Conservation (phyloP, 1,284 basidiomycete species). For the Heterobasidion irregulare region DNA sequence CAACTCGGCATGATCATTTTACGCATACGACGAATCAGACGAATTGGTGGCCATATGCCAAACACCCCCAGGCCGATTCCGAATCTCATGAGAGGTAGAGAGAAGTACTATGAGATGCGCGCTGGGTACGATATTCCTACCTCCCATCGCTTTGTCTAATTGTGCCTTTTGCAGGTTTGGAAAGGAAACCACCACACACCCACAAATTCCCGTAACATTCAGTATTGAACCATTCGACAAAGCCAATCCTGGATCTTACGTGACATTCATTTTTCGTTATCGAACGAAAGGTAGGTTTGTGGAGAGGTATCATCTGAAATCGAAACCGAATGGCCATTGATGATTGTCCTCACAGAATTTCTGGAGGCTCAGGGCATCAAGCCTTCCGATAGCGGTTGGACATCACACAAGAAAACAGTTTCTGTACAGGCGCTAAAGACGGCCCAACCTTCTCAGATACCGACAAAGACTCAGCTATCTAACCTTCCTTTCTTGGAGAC, state of each 20-base stretch:
- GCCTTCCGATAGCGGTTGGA: not conserved
- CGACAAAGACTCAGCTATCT: no score
- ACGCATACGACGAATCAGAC: constrained; percentile 40
- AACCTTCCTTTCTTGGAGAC: no score
- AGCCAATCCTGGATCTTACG: constrained; percentile 31
- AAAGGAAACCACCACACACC: constrained; percentile 32
- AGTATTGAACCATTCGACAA: constrained; percentile 34
- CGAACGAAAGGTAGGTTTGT: constrained; percentile 32
- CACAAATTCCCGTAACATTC: constrained; percentile 44
- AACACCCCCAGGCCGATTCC: not conserved
- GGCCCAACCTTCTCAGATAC: no score
- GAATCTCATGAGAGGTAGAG: not conserved
- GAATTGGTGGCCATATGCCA: constrained; percentile 14
- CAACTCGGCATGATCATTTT: constrained; percentile 41
- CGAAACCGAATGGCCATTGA: no score
- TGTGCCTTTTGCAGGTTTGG: constrained; percentile 17
- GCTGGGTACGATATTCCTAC: not conserved
- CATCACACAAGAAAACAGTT: not conserved
- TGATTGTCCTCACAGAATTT: not conserved
- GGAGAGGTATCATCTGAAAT: no score
- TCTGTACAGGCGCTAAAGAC: no score
- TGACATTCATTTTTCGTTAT: constrained; percentile 55
- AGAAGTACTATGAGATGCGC: not conserved
- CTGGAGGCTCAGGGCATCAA: constrained; percentile 1
- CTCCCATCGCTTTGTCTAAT: not conserved